Evolutionary conservation across 2,329 filamentous ascomycete species (phyloP).

Genomic region (Gnomoniopsis sp.): DNA sequence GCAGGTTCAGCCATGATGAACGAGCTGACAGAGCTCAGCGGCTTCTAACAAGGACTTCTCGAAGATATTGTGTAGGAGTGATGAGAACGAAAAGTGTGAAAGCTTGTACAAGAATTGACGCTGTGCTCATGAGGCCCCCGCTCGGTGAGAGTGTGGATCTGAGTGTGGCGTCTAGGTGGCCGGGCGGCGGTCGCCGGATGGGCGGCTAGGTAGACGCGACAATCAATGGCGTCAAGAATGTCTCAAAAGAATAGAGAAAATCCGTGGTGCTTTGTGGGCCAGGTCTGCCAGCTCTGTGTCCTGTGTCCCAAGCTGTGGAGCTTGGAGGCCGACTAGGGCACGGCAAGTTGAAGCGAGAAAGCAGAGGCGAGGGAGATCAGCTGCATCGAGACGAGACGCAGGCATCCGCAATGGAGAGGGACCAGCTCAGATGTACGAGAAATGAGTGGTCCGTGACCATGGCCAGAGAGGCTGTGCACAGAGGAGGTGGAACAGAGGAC

Average conservation of each 20-base stretch:
- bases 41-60: neutral
- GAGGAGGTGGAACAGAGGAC: slow-evolving; percentile 2
- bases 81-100: neutral
- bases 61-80: neutral
- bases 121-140: slow-evolving; percentile 7
- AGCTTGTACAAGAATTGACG: neutral
- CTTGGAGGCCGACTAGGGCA: slow-evolving; percentile 5
- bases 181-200: slow-evolving; percentile 16
- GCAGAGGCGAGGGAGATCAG: slow-evolving; percentile 5
- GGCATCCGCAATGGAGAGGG: slow-evolving; percentile 4
- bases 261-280: neutral
- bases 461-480: slow-evolving; percentile 5
- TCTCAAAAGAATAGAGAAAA: slow-evolving; percentile 6
- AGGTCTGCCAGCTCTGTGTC: slow-evolving; percentile 3
- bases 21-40: neutral
- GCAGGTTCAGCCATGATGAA: slow-evolving; percentile 27
- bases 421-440: slow-evolving; percentile 7
- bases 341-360: slow-evolving; percentile 11
- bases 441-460: slow-evolving; percentile 3
- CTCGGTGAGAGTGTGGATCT: neutral
- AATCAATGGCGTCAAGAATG: slow-evolving; percentile 8
- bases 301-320: slow-evolving; percentile 8
- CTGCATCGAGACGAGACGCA: slow-evolving; percentile 17
- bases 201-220: slow-evolving; percentile 11
- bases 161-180: slow-evolving; percentile 9